These are phyloP conservation scores for Acacia crassicarpa DNA, from an alignment of 306 rosid genomes.

Conservation along the genomic window DNA sequence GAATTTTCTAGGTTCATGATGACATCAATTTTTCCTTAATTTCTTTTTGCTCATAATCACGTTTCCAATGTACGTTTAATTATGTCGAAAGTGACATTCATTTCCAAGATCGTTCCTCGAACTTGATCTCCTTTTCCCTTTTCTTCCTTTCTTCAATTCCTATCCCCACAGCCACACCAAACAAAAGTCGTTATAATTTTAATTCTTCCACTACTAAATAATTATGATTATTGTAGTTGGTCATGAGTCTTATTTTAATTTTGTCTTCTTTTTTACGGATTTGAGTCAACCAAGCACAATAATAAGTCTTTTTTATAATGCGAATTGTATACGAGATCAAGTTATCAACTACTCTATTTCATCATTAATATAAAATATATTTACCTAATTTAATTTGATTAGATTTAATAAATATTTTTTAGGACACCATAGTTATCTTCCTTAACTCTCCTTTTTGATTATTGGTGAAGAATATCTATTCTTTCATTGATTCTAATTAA, in stretches of 20 bases:
- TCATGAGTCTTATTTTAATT: not conserved
- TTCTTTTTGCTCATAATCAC: not conserved
- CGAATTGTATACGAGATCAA: too few relatives aligned
- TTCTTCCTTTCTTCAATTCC: slow-evolving; percentile 1
- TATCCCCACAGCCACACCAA: not conserved
- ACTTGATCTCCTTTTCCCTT: not conserved
- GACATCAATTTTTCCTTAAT: not conserved
- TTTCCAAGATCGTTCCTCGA: not conserved
- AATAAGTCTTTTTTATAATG: not conserved
- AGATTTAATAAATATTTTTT: too few relatives aligned
- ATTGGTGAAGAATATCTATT: too few relatives aligned
- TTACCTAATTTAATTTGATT: too few relatives aligned
- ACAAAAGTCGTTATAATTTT: not conserved
- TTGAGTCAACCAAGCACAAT: not conserved
- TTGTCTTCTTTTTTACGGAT: not conserved
- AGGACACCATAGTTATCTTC: too few relatives aligned
- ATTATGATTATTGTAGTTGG: not conserved
- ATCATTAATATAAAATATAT: too few relatives aligned
- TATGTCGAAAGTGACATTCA: not conserved
- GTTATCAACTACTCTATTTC: too few relatives aligned
- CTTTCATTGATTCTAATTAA: too few relatives aligned
- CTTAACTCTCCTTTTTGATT: too few relatives aligned
- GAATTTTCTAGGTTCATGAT: not conserved
- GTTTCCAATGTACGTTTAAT: too few relatives aligned
- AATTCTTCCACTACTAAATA: not conserved